Evolutionary conservation across 1,284 basidiomycete genomes (phyloP), one percentile per base, ranked within the genome.

Genomic region (Testicularia cyperi): DNA sequence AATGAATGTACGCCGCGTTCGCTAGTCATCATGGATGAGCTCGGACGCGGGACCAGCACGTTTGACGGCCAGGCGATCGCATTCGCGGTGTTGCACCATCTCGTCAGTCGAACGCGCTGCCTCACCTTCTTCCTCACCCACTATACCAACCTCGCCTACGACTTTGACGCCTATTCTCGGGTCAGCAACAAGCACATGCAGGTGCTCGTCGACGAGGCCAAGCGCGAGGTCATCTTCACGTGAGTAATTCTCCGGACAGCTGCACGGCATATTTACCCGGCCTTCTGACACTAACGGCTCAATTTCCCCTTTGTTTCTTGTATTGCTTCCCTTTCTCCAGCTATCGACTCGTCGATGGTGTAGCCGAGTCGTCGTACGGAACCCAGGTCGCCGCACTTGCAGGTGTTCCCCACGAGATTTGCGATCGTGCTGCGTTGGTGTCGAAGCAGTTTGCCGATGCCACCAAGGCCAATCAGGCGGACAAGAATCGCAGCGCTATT

Each of bases 341-440:
- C 8, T 76, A 76, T 40, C 65, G 67, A 20, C 61, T 76, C 8
- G 65, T 75, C n/a, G 49, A 55, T 18, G 74, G 74, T 36, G 85
- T 87, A 28, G 92, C 92, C 1, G 85, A 87, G 45, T 90, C 88
- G 5, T 94, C 90, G 1, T 95, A 96, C 72, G 92, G 74, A 21
- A 76, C 72, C 4, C 69, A 76, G 39, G 74, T 76, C 21, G 74
- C 74, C 5, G 68, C 65, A 2, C 57, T 76, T 4, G 74, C 74
- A 2, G 74, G 74, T 8, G 69, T 76, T 23, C 74, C 71, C 12
- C 43, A 49, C 28, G 62, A 47, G 25, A 68, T 76, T 31, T 75
- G 72, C 49, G 61, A 68, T 19, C 65, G 73, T 16, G 74, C 74
- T n/a, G 56, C 63, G 4, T 40, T 26, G 3, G 65, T 76, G 20